A percentile compares a stretch with the other conserved stretches of the same genome.
Conservation (phyloP, 2,329 filamentous ascomycete species). For the Fusarium veterinarium region DNA sequence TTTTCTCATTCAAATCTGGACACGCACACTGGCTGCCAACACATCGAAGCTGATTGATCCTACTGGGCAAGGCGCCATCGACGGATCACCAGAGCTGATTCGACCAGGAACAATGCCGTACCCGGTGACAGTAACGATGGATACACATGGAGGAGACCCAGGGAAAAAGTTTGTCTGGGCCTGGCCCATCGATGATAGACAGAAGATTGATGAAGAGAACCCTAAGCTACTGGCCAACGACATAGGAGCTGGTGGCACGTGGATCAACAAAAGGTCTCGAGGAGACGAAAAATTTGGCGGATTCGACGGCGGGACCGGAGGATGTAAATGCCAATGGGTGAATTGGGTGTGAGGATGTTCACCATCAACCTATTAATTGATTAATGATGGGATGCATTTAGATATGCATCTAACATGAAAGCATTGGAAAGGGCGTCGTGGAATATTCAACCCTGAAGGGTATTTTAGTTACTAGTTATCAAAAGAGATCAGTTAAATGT, state of each 20-base stretch:
- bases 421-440: constrained; percentile 30
- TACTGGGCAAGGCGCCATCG: constrained; percentile 45
- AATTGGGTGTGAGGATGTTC: constrained; percentile 57
- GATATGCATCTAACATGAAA: constrained; percentile 23
- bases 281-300: constrained; percentile 64
- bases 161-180: constrained; percentile 65
- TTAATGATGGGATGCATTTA: constrained; percentile 18
- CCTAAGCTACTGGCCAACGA: constrained; percentile 61
- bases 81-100: constrained; percentile 47
- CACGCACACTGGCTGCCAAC: constrained; percentile 58
- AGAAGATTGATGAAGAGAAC: constrained; percentile 57
- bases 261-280: constrained; percentile 63
- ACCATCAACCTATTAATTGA: constrained; percentile 15
- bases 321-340: constrained; percentile 71
- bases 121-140: constrained; percentile 69
- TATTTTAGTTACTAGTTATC: neutral
- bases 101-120: constrained; percentile 72
- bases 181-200: constrained; percentile 61
- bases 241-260: constrained; percentile 61
- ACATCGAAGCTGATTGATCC: constrained; percentile 54
- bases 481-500: neutral
- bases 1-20: constrained; percentile 75
- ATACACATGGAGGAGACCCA: constrained; percentile 70
- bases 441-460: constrained; percentile 4
- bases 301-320: constrained; percentile 71